Conservation (phyloP, 768 basidiomycete species). For the Pisolithus tinctorius region DNA sequence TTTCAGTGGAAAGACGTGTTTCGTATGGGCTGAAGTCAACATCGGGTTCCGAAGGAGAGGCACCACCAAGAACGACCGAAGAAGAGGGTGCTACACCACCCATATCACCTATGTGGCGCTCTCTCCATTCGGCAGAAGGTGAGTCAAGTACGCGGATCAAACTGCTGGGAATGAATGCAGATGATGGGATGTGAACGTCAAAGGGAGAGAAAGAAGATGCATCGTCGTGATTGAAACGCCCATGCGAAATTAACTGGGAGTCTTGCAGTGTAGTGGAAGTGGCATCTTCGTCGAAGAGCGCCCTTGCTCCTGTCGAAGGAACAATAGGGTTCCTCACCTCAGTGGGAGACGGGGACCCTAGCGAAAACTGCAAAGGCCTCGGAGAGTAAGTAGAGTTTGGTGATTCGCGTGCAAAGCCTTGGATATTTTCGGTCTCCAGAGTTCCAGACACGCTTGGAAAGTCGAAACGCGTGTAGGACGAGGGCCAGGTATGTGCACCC, state of each 20-base stretch:
- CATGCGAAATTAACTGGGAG: constrained; percentile 8
- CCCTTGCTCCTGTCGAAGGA: constrained; percentile 33
- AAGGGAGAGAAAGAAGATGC: constrained; percentile 47
- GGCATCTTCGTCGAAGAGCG: constrained; percentile 35
- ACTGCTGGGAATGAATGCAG: constrained; percentile 49
- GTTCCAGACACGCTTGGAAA: constrained; percentile 12
- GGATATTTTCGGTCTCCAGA: constrained; percentile 7
- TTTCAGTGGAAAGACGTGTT: constrained; percentile 27
- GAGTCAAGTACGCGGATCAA: constrained; percentile 42
- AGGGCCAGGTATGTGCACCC: constrained; percentile 18
- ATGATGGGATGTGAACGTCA: constrained; percentile 34
- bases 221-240: constrained; percentile 8
- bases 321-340: constrained; percentile 9
- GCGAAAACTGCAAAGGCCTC: constrained; percentile 24
- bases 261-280: constrained; percentile 24
- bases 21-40: constrained; percentile 44
- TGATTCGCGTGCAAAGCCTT: constrained; percentile 8
- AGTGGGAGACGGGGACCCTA: constrained; percentile 20
- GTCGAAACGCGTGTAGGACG: constrained; percentile 28
- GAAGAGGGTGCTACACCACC: constrained; percentile 30
- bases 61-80: constrained; percentile 34
- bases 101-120: constrained; percentile 8
- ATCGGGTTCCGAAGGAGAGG: constrained; percentile 17
- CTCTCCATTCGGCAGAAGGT: constrained; percentile 51
- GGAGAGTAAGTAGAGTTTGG: constrained; percentile 17